Base-by-base conservation (phyloP, 2,329 filamentous ascomycete genomes). In the Akanthomyces dipterigenus region DNA sequence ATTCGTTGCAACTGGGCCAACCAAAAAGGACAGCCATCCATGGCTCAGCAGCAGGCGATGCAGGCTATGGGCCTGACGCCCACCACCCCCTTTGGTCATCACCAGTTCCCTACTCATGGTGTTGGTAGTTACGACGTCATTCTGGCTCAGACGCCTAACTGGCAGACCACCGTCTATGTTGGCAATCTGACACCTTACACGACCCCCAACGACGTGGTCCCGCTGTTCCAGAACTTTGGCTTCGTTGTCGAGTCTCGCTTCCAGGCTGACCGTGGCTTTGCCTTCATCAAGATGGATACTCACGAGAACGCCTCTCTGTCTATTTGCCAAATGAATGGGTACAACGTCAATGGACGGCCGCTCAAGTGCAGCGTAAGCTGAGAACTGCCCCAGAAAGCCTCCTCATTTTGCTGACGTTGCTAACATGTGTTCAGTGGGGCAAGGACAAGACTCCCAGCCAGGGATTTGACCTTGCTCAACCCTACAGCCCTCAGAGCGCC, bases 1-100 rank as follows among this genome's bases (percentile, higher is more conserved):
- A 99, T 99, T 72, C 93, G 95, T 69, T 98, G 93, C 84, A 99
- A 99, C 82, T 99, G 95, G 95, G 95, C 95, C 64, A 99, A 99
- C 80, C 95, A 99, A 73, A 99, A 99, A 82, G 95, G 95, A n/a
- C 95, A 99, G 72, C 95, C 95, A 61, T 98, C 95, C 2, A 97
- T 98, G 75, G 92, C 93, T 54, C 93, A 99, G 78, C 95, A 98
- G 78, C 91, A 96, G 76, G 91, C 92, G 42, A 95, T 99, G 91
- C 89, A 89, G 64, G 89, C 92, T 63, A 96, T 98, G 91, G 95
- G 95, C 72, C 93, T 99, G 89, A 96, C 93, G 28, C 95, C 95
- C 5, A 96, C 93, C 34, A 97, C 93, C 51, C 92, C 93, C 14
- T 99, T 93, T 71, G 95, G 93, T 38, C 93, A 96, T 73, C 95